Percentiles rank a stretch among this genome's conserved stretches.
phyloP scores from a whole-genome alignment of 176 grass and related monocot genomes.

The Stipa capillata region DNA sequence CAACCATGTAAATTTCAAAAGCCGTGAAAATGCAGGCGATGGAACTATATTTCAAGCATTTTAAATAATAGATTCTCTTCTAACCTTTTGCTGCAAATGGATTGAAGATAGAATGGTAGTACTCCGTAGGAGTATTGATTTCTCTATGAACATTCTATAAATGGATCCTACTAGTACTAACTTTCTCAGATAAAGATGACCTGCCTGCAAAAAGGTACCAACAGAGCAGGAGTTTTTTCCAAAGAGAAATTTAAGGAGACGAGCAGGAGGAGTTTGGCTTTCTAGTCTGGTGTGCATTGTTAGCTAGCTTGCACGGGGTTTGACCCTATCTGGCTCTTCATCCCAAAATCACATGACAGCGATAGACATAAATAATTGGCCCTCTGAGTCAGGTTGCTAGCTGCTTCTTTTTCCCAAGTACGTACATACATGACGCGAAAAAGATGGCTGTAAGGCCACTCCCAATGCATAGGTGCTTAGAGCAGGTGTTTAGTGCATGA shows the following conservation, averaged over 20 bases:
- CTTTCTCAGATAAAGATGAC: background rate
- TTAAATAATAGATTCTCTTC: too few species aligned
- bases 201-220: background rate
- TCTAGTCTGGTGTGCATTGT: too few species aligned
- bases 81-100: too few species aligned
- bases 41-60: too few species aligned
- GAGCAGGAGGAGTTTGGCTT: background rate
- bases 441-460: background rate
- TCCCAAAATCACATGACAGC: slow-evolving; percentile 10
- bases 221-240: too few species aligned
- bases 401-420: background rate
- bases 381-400: background rate
- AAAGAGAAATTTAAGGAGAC: too few species aligned
- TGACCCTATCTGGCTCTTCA: slow-evolving; percentile 16
- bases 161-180: background rate
- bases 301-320: slow-evolving; percentile 24
- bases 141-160: background rate
- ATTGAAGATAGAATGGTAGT: too few species aligned
- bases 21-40: too few species aligned
- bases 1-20: too few species aligned
- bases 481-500: too few species aligned
- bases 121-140: too few species aligned
- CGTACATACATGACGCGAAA: background rate
- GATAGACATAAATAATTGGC: background rate
- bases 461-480: too few species aligned